Evolutionary conservation across 257 asterid genomes (phyloP).

Genomic region (Primulina eburnea): DNA sequence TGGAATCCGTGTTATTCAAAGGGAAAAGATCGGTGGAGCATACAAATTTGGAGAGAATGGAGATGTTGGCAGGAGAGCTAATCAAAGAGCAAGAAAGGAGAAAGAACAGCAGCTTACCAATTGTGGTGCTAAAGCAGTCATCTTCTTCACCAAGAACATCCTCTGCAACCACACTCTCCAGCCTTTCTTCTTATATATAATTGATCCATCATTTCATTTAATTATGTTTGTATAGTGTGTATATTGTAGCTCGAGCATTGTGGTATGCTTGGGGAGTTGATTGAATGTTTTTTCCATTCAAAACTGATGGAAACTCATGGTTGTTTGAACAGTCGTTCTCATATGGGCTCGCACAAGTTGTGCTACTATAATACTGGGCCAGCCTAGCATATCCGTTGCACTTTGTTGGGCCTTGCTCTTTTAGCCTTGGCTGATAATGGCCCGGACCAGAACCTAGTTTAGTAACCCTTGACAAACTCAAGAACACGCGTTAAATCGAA

Average conservation of each 20-base stretch:
- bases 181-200: slow-evolving; percentile 39
- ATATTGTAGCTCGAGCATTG: neutral
- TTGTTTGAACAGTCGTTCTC: too few relatives aligned
- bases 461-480: too few relatives aligned
- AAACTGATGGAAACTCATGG: too few relatives aligned
- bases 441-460: too few relatives aligned
- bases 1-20: slow-evolving; percentile 58
- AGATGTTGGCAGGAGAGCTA: slow-evolving; percentile 46
- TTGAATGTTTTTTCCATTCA: neutral
- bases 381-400: too few relatives aligned
- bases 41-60: slow-evolving; percentile 61
- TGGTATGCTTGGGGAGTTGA: neutral
- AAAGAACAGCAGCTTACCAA: slow-evolving; percentile 41
- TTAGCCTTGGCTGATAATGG: too few relatives aligned
- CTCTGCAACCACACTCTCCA: slow-evolving; percentile 62
- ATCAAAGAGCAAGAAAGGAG: slow-evolving; percentile 66
- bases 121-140: slow-evolving; percentile 45
- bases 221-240: neutral
- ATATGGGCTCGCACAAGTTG: too few relatives aligned
- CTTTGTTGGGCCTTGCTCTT: too few relatives aligned
- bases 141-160: slow-evolving; percentile 56
- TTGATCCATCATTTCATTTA: too few relatives aligned
- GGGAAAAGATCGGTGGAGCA: slow-evolving; percentile 57
- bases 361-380: too few relatives aligned
- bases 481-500: too few relatives aligned